A percentile compares a stretch with the other conserved stretches of the same genome.
These are phyloP conservation scores for Aphanomyces astaci DNA, from an alignment of 352 stramenopile species.

Conservation along the genomic window DNA sequence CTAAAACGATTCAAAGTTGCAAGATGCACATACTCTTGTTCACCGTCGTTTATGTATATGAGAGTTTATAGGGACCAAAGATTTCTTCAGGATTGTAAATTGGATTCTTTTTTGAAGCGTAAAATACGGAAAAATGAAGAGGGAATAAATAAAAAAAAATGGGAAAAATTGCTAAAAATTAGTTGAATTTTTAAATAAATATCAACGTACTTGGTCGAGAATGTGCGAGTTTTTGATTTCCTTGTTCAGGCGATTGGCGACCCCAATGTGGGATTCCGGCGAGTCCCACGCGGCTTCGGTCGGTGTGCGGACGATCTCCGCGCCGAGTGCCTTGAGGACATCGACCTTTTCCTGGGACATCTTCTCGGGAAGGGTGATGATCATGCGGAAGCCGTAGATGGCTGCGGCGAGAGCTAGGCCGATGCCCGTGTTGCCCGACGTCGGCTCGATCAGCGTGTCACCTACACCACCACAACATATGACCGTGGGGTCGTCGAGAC, in stretches of 20 bases:
- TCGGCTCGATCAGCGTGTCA: constrained; percentile 94
- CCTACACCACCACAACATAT: constrained; percentile 33
- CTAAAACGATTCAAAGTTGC: too few species aligned
- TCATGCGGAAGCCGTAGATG: constrained; percentile 94
- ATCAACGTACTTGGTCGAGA: constrained; percentile 73
- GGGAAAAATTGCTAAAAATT: too few species aligned
- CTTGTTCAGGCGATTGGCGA: constrained; percentile 88
- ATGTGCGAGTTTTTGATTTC: constrained; percentile 95
- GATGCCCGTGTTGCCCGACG: constrained; percentile 95
- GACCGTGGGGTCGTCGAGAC: too few species aligned
- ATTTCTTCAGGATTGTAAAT: too few species aligned
- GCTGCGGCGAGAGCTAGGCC: constrained; percentile 94
- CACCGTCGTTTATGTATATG: too few species aligned
- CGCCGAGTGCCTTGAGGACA: constrained; percentile 92
- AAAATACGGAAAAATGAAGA: too few species aligned
- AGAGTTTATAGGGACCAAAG: too few species aligned
- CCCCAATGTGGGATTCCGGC: constrained; percentile 91
- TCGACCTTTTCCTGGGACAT: constrained; percentile 97
- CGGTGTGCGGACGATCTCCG: constrained; percentile 94
- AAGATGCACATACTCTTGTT: too few species aligned
- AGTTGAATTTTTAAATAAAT: too few species aligned
- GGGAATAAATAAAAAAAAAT: too few species aligned
- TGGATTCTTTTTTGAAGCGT: too few species aligned
- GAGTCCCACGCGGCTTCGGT: constrained; percentile 94
- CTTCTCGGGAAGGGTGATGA: constrained; percentile 91